These are phyloP conservation scores for Blastocystis sp. DNA, from an alignment of 352 stramenopile species.

Conservation along the genomic window DNA sequence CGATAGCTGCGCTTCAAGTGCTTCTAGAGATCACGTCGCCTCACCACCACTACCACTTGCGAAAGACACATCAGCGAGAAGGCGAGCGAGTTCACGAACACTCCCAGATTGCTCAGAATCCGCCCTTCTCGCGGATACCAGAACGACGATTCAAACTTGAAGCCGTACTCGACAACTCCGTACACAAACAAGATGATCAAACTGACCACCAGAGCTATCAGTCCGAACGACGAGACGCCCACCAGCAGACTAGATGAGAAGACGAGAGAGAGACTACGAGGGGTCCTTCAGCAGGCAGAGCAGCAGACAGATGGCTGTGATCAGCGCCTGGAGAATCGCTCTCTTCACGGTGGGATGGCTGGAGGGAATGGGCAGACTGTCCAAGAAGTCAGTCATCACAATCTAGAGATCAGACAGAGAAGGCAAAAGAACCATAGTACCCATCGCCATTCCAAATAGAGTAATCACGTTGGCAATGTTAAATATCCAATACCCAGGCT, in stretches of 20 bases:
- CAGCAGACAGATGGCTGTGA: not conserved
- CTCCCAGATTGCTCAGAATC: slow-evolving; percentile 8
- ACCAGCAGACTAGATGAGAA: slow-evolving; percentile 4
- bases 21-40: not conserved
- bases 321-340: not conserved
- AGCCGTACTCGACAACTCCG: not conserved
- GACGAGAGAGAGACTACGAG: not conserved
- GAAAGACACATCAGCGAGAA: slow-evolving; percentile 25
- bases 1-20: not conserved
- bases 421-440: not conserved
- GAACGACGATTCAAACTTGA: not conserved
- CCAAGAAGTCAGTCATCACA: slow-evolving; percentile 50
- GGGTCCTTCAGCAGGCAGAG: slow-evolving; percentile 41
- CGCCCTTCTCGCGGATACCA: not conserved
- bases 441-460: slow-evolving; percentile 17
- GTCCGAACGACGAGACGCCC: slow-evolving; percentile 17
- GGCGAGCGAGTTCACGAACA: slow-evolving; percentile 41
- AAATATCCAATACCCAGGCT: slow-evolving; percentile 15
- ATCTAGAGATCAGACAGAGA: not conserved
- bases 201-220: slow-evolving; percentile 17
- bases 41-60: not conserved
- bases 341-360: not conserved
- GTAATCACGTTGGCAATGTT: slow-evolving; percentile 6
- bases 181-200: slow-evolving; percentile 38
- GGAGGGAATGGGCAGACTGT: not conserved